Evolutionary conservation across 805 yeast species (phyloP).

Genomic region (Lipomyces spencermartinsiae): DNA sequence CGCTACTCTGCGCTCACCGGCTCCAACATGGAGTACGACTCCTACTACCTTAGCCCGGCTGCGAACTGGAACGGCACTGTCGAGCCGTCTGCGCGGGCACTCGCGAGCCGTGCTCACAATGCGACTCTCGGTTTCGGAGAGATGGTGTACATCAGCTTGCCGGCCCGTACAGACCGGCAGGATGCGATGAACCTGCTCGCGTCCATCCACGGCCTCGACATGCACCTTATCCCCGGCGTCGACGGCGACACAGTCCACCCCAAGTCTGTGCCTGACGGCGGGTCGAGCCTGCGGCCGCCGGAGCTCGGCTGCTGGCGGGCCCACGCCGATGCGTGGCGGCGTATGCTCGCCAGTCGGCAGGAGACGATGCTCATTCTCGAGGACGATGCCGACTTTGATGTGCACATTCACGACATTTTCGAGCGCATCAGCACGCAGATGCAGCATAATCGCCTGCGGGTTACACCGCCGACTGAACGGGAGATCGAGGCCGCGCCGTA

Average conservation of each 20-base stretch:
- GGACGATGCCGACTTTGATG: slow-evolving; percentile 32
- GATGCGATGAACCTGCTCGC: slow-evolving; percentile 26
- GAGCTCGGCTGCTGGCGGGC: slow-evolving; percentile 34
- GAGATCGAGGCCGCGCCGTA: slow-evolving; percentile 28
- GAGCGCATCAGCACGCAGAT: slow-evolving; percentile 22
- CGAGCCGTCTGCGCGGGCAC: background rate
- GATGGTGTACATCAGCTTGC: slow-evolving; percentile 27
- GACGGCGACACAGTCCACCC: slow-evolving; percentile 15
- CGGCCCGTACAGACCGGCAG: slow-evolving; percentile 28
- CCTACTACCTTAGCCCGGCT: background rate
- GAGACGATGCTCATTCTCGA: slow-evolving; percentile 30
- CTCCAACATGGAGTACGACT: background rate
- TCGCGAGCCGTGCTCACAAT: slow-evolving; percentile 17
- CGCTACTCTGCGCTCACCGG: background rate
- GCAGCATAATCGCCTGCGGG: slow-evolving; percentile 27
- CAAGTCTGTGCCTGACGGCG: slow-evolving; percentile 30
- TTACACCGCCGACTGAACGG: slow-evolving; percentile 20
- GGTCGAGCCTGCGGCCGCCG: slow-evolving; percentile 16
- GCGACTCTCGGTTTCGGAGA: slow-evolving; percentile 32
- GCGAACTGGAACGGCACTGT: background rate
- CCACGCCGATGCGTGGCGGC: slow-evolving; percentile 29
- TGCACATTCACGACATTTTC: slow-evolving; percentile 24
- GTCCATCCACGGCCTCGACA: slow-evolving; percentile 20
- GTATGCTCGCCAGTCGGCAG: slow-evolving; percentile 17
- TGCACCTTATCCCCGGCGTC: slow-evolving; percentile 22